Evolutionary conservation across 2,329 filamentous ascomycete genomes (phyloP).

Genomic region (Coniochaeta sp.): DNA sequence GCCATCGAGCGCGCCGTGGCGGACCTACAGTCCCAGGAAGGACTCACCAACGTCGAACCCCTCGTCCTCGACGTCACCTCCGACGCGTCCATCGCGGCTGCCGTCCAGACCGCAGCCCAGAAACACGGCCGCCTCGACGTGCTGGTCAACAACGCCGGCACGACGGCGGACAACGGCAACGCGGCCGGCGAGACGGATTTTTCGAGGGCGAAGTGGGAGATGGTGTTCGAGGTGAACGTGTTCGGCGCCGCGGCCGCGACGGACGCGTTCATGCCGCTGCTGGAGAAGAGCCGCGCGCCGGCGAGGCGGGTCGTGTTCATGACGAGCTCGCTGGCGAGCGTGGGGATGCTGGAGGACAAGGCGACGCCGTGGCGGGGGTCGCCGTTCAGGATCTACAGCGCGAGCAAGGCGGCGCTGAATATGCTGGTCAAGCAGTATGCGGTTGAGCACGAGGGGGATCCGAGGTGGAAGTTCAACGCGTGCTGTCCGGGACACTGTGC

Average conservation of each 20-base stretch:
- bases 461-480: conserved; percentile 13
- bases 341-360: conserved; percentile 19
- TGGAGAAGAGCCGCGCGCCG: conserved; percentile 13
- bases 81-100: conserved; percentile 17
- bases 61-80: conserved; percentile 24
- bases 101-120: conserved; percentile 12
- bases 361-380: conserved; percentile 4
- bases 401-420: conserved; percentile 35
- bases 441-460: conserved; percentile 22
- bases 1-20: conserved; percentile 26
- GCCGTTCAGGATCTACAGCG: conserved; percentile 28
- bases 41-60: conserved; percentile 29
- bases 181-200: conserved; percentile 5
- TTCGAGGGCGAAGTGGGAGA: conserved; percentile 25
- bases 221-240: conserved; percentile 31
- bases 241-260: conserved; percentile 21
- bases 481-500: conserved; percentile 26
- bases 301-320: conserved; percentile 29
- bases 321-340: conserved; percentile 25
- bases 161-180: conserved; percentile 19
- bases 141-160: conserved; percentile 28
- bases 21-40: conserved; percentile 16
- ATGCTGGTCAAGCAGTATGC: conserved; percentile 28
- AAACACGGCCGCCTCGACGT: conserved; percentile 23
- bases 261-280: conserved; percentile 19